Base-by-base conservation (phyloP, 2,329 filamentous ascomycete genomes). In the Fusarium bulbicola region DNA sequence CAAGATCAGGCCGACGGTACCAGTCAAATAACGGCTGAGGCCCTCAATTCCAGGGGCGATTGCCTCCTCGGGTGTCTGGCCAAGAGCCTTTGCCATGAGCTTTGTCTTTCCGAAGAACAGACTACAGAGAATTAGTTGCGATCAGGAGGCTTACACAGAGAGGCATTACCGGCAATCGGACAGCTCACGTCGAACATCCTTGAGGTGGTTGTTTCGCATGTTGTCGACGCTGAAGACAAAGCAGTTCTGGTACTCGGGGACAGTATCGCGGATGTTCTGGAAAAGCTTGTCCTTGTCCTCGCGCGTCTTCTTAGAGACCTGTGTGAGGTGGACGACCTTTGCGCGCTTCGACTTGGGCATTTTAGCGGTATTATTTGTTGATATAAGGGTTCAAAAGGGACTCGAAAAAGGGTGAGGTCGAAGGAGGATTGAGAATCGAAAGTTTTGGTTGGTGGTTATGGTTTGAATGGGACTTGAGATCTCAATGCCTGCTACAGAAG, bases 51-150 rank as follows among this genome's bases (percentile, higher is more conserved):
- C 93, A 49, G 93, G 90, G 76, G 94, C 93, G 83, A 93, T 89
- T 84, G 95, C 94, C 79, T 94, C 92, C 79, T 93, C 92, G 75
- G 91, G 88, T 60, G 87, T 91, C 74, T 89, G 89, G 80, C 96
- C 96, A 32, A 99, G 92, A 64, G 96, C 95, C 85, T 96, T 95
- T 78, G 93, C 92, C 95, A 98, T 98, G 83, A 99, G 95, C 86
- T 98, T 98, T 68, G 95, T 98, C 87, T 98, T 99, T 85, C 95
- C 96, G 84, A 98, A 98, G 90, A 98, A 98, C 82, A 99, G 87
- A 78, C 95, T 96, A 78, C 53, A 21, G 47, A 61, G 28, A 60
- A 62, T 68, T 58, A 70, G 66, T 49, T 11, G 50, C 49, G 32
- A 43, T 26, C 52, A 30, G 32, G 28, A 43, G 20, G 28, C 21